phyloP scores from a whole-genome alignment of 495 filamentous ascomycete genomes.

The Melanomma pulvis-pyrius region DNA sequence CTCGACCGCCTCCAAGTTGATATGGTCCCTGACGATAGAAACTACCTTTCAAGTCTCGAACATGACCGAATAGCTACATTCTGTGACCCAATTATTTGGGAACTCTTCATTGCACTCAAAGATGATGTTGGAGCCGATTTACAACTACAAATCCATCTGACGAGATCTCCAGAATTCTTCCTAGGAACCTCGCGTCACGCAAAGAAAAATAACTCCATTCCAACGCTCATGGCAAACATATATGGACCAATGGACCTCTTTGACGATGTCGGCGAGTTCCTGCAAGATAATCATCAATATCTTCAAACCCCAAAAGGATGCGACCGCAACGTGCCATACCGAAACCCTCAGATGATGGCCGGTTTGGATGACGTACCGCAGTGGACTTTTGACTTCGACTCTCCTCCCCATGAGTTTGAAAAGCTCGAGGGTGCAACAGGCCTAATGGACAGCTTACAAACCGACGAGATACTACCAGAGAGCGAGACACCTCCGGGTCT shows the following conservation, averaged over 20 bases:
- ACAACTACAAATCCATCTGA: not conserved
- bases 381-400: not conserved
- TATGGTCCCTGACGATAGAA: too few relatives aligned
- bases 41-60: too few relatives aligned
- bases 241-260: slow-evolving; percentile 8
- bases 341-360: slow-evolving; percentile 5
- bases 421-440: not conserved
- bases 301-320: not conserved
- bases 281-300: slow-evolving; percentile 10
- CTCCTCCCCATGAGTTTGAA: not conserved
- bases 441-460: not conserved
- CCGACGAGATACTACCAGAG: not conserved
- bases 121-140: slow-evolving; percentile 4
- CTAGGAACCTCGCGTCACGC: not conserved
- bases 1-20: too few relatives aligned
- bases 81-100: not conserved
- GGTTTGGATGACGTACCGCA: not conserved
- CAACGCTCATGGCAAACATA: not conserved
- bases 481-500: not conserved
- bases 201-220: not conserved
- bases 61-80: too few relatives aligned
- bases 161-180: not conserved
- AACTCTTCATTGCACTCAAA: not conserved
- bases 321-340: slow-evolving; percentile 1
- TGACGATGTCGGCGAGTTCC: slow-evolving; percentile 3